These are phyloP conservation scores for Rhynchosporium graminicola DNA, from an alignment of 2,329 filamentous ascomycete species.

Conservation along the genomic window DNA sequence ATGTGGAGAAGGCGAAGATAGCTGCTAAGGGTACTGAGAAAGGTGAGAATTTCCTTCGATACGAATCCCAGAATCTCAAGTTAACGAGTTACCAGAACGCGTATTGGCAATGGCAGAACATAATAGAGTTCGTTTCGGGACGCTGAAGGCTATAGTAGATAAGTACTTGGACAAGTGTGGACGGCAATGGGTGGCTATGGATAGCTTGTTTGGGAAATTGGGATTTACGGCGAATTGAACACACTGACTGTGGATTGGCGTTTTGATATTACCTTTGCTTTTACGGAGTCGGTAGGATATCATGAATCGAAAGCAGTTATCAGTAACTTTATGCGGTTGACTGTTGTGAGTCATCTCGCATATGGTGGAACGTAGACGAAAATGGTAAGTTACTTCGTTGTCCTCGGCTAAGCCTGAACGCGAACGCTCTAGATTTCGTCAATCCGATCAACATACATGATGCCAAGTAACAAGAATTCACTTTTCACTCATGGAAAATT, in stretches of 20 bases:
- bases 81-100: conserved; percentile 39
- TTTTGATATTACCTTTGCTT: conserved; percentile 12
- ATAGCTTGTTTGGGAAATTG: conserved; percentile 74
- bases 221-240: conserved; percentile 47
- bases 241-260: conserved; percentile 18
- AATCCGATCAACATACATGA: too few species aligned
- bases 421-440: too few species aligned
- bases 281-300: conserved; percentile 31
- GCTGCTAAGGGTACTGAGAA: conserved; percentile 52
- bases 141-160: conserved; percentile 75
- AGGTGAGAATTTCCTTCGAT: conserved; percentile 30
- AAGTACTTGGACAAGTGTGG: conserved; percentile 87
- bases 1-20: conserved; percentile 77
- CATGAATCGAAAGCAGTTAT: conserved; percentile 27
- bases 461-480: too few species aligned
- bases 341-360: not conserved
- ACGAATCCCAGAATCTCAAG: not conserved
- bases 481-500: too few species aligned
- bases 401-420: too few species aligned
- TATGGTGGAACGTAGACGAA: not conserved
- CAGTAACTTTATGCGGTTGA: not conserved
- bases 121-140: conserved; percentile 78
- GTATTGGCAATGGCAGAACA: conserved; percentile 74
- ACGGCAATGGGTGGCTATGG: conserved; percentile 92
- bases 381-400: not conserved